Evolutionary conservation across 202 grass and related monocot species (phyloP).

Genomic region (Elaeis oleifera): DNA sequence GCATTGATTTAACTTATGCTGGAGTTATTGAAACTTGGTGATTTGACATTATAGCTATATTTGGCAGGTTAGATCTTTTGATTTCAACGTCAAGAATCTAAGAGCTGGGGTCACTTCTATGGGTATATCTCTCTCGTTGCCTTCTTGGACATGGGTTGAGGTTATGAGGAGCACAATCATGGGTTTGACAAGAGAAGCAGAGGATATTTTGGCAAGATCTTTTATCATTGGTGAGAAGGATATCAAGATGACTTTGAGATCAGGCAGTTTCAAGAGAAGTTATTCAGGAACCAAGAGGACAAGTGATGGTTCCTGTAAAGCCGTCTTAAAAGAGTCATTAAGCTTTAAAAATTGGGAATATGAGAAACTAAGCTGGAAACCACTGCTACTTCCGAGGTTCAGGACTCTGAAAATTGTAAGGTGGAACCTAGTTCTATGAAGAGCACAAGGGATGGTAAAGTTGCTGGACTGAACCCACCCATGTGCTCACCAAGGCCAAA

Average conservation of each 20-base stretch:
- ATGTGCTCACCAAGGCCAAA: conserved; percentile 36
- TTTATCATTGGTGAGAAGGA: conserved; percentile 10
- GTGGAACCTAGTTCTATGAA: neutral
- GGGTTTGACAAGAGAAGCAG: conserved; percentile 9
- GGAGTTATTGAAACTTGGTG: too few relatives aligned
- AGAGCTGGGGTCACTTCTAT: conserved; percentile 31
- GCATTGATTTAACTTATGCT: too few relatives aligned
- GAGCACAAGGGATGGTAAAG: neutral
- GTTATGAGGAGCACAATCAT: conserved; percentile 30
- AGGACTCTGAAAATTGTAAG: neutral
- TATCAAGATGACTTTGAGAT: conserved; percentile 13
- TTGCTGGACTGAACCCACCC: conserved; percentile 9
- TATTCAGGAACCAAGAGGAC: neutral
- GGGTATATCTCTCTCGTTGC: conserved; percentile 33
- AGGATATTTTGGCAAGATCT: conserved; percentile 23
- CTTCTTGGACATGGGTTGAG: conserved; percentile 36
- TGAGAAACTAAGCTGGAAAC: neutral
- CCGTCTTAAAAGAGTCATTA: conserved; percentile 27
- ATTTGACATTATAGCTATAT: too few relatives aligned
- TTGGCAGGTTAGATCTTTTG: too few relatives aligned
- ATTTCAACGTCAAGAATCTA: too few relatives aligned
- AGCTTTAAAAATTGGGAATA: conserved; percentile 58
- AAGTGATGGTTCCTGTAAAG: conserved; percentile 1
- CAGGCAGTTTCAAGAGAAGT: conserved; percentile 6
- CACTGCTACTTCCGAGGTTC: too few relatives aligned